Percentiles rank a stretch among this genome's conserved stretches.
These are phyloP conservation scores for Phytopythium kandeliae DNA, from an alignment of 352 stramenopile species.

Conservation along the genomic window DNA sequence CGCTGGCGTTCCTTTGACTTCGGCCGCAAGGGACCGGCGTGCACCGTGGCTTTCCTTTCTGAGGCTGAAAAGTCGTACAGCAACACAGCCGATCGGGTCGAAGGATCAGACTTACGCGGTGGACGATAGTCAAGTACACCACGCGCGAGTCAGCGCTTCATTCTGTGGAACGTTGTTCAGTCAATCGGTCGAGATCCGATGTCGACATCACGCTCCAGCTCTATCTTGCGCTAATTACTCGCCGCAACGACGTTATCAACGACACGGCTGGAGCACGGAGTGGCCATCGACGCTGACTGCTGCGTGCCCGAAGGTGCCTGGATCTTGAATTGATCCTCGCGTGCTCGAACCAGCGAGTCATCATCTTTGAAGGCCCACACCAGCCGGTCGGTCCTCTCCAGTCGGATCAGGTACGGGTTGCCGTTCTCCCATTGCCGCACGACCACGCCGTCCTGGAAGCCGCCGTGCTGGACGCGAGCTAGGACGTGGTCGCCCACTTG, in stretches of 20 bases:
- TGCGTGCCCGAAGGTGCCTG: no score
- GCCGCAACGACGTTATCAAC: neutral
- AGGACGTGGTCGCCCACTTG: slow-evolving; percentile 34
- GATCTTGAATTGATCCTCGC: neutral
- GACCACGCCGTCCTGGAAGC: slow-evolving; percentile 31
- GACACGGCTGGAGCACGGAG: neutral
- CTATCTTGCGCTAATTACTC: no score
- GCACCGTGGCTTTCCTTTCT: slow-evolving; percentile 1
- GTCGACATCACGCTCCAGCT: no score
- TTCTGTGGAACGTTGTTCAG: no score
- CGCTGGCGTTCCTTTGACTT: neutral
- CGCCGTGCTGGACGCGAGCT: slow-evolving; percentile 25
- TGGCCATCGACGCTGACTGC: neutral
- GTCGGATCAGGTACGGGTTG: slow-evolving; percentile 41
- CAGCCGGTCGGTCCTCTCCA: slow-evolving; percentile 25
- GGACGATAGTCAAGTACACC: no score
- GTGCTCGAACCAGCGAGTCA: slow-evolving; percentile 20
- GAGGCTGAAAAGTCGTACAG: no score
- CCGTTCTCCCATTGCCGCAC: slow-evolving; percentile 44
- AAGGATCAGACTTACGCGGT: no score
- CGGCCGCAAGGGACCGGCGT: no score
- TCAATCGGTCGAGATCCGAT: no score
- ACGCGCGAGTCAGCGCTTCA: no score
- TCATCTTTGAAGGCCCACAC: slow-evolving; percentile 44
- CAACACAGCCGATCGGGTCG: no score